These are phyloP conservation scores for Fusarium secorum DNA, from an alignment of 2,329 filamentous ascomycete genomes.

Conservation along the genomic window DNA sequence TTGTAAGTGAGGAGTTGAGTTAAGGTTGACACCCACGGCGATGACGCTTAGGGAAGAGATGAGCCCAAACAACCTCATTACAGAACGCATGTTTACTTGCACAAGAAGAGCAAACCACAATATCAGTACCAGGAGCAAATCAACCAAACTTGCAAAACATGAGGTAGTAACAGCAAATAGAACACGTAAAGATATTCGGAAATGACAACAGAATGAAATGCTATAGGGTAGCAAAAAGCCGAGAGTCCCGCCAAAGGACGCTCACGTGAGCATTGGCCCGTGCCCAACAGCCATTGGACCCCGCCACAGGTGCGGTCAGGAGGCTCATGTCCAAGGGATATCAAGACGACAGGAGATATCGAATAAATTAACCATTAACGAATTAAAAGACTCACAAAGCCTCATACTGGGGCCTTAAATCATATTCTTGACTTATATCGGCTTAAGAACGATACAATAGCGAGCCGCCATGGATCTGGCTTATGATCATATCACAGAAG, in stretches of 20 bases:
- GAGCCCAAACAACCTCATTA: neutral
- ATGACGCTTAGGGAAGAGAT: neutral
- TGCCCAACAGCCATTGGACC: constrained; percentile 31
- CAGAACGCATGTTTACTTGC: fast-evolving
- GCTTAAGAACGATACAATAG: neutral
- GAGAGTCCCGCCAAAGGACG: neutral
- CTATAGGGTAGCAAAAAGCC: neutral
- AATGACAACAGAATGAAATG: neutral
- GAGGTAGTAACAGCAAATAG: no score
- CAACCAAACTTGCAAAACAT: neutral
- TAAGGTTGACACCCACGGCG: fast-evolving
- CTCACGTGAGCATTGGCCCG: constrained; percentile 37
- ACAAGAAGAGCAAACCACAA: fast-evolving
- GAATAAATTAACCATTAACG: constrained; percentile 11
- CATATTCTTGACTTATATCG: constrained; percentile 2
- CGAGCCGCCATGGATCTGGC: constrained; percentile 81
- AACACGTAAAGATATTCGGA: neutral
- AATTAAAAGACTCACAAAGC: neutral
- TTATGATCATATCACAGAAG: constrained; percentile 95
- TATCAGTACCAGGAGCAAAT: fast-evolving
- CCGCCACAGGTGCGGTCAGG: constrained; percentile 36
- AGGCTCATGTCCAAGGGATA: constrained; percentile 26
- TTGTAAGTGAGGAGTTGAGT: no score
- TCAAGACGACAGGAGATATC: constrained; percentile 26
- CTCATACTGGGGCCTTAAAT: neutral